Evolutionary conservation across 495 filamentous ascomycete genomes (phyloP), one percentile per base, ranked within the genome.

Genomic region (Annulohypoxylon maeteangense): DNA sequence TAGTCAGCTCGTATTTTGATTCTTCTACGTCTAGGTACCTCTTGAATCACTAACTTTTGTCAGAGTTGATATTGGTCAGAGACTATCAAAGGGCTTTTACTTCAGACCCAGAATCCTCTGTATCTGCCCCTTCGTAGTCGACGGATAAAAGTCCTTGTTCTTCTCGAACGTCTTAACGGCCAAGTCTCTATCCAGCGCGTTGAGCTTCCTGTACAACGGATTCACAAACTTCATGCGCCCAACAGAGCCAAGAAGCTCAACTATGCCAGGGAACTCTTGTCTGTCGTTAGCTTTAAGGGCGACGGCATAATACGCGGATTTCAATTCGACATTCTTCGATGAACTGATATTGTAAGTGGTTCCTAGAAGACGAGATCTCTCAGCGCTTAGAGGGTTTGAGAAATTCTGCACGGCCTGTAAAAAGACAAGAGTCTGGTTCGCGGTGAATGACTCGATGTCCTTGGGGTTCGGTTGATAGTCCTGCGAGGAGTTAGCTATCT

Each of bases 191-290:
- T 97, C 90, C 1, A 90, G 85, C 71, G 88, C 87, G 70, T 90
- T 90, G 71, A 98, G 81, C 61, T 86, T 82, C 68, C 89, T 87
- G 82, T 88, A 95, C 78, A 99, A 78, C 56, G 94, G 92, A 65
- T 93, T 86, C 59, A 97, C 93, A 78, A 95, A 98, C 86, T 99
- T 99, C 95, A 99, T 97, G 55, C 95, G 87, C 4, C 95, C 95
- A 67, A 97, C 93, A 14, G 84, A 85, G 3, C 92, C 91, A 38
- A 98, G 82, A 14, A 97, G 83, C 55, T 92, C 88, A 5, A 89
- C 89, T 0, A 93, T 87, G 0, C 90, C 88, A 40, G 87, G 77
- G 69, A 93, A 91, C 2, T 91, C 83, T 29, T 78, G 86, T 67
- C 84, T 78, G 70, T 91, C 90, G 51, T 87, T 88, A 2, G 93